Percentiles rank a stretch among this genome's conserved stretches.
Conservation (phyloP, 768 basidiomycete species). For the Filobasidium floriforme region DNA sequence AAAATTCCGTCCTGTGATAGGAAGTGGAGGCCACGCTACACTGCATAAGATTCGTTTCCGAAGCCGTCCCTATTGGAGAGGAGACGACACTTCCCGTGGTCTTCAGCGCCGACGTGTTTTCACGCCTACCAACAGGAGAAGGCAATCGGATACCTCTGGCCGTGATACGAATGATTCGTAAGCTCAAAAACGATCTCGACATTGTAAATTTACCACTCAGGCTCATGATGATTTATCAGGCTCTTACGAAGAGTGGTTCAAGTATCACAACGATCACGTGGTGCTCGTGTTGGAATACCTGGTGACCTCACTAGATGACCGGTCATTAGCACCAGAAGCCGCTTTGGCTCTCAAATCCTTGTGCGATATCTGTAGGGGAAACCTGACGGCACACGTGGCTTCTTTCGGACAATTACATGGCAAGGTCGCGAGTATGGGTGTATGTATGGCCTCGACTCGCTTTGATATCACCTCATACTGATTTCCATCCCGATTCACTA, state of each 20-base stretch:
- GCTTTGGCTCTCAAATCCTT: constrained; percentile 75
- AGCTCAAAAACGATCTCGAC: constrained; percentile 39
- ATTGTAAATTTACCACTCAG: not conserved
- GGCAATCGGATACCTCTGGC: constrained; percentile 65
- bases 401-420: constrained; percentile 80
- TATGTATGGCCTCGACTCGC: constrained; percentile 44
- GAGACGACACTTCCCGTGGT: constrained; percentile 48
- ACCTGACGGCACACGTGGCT: constrained; percentile 70
- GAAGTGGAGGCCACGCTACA: constrained; percentile 80
- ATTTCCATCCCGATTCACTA: constrained; percentile 10
- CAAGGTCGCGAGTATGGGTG: constrained; percentile 64
- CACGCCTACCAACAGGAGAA: constrained; percentile 51
- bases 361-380: constrained; percentile 81
- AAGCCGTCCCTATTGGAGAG: constrained; percentile 64
- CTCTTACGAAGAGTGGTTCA: constrained; percentile 46
- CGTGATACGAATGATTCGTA: constrained; percentile 66
- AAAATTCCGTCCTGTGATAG: constrained; percentile 45
- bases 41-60: constrained; percentile 76
- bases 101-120: constrained; percentile 66
- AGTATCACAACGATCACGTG: constrained; percentile 52
- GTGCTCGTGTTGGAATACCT: constrained; percentile 61
- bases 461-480: not conserved
- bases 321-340: constrained; percentile 50
- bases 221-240: constrained; percentile 23
- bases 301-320: constrained; percentile 51